phyloP scores from a whole-genome alignment of 108 stramenopile genomes.

The Cylindrotheca closterium region DNA sequence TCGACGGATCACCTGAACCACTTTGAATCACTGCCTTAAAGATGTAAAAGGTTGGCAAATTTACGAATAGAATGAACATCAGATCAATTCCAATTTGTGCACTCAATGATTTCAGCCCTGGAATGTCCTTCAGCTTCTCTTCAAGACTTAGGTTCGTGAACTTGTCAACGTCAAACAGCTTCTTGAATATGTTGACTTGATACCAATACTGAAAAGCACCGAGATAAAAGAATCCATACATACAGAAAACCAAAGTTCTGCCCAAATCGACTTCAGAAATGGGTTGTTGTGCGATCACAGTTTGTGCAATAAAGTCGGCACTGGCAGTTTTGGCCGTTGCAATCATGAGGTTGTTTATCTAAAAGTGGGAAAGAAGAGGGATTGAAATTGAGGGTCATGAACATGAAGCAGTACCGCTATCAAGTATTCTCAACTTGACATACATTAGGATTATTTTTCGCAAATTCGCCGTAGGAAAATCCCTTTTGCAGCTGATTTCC shows the following conservation, averaged over 20 bases:
- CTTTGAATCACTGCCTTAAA: too few species aligned
- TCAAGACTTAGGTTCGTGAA: slow-evolving; percentile 54
- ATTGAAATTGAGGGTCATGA: too few species aligned
- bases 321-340: slow-evolving; percentile 56
- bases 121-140: slow-evolving; percentile 51
- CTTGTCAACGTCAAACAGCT: slow-evolving; percentile 58
- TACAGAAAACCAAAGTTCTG: slow-evolving; percentile 47
- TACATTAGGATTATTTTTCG: too few species aligned
- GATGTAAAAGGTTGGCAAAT: slow-evolving; percentile 73
- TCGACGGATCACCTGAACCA: too few species aligned
- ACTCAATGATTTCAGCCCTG: slow-evolving; percentile 45
- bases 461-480: too few species aligned
- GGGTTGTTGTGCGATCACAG: slow-evolving; percentile 51
- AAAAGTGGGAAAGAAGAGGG: too few species aligned
- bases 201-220: slow-evolving; percentile 75
- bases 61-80: slow-evolving; percentile 50
- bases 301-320: slow-evolving; percentile 56
- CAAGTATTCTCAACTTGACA: too few species aligned
- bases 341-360: slow-evolving; percentile 52
- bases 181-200: slow-evolving; percentile 69
- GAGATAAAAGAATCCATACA: slow-evolving; percentile 55
- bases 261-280: slow-evolving; percentile 43
- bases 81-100: slow-evolving; percentile 69
- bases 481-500: too few species aligned
- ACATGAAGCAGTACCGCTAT: too few species aligned